Evolutionary conservation across 2,329 filamentous ascomycete genomes (phyloP).

Genomic region (Tolypocladium tundrense): DNA sequence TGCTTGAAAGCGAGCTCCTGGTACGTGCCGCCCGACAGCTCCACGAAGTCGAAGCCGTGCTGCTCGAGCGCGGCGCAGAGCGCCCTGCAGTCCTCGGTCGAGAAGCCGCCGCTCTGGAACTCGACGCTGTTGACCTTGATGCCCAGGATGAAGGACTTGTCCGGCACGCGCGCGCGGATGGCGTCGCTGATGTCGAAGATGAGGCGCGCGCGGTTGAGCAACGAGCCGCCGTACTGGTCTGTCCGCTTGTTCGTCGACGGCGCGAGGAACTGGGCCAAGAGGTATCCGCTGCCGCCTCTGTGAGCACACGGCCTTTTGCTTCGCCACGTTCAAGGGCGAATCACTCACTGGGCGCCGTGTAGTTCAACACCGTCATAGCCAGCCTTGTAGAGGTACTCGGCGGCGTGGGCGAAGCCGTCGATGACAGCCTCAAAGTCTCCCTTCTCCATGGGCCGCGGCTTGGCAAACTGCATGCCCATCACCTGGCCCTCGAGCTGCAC

Average conservation of each 20-base stretch:
- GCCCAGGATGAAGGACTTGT: constrained; percentile 29
- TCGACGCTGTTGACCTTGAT: constrained; percentile 50
- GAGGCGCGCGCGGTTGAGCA: constrained; percentile 33
- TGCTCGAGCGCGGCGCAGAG: constrained; percentile 37
- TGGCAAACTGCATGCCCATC: constrained; percentile 24
- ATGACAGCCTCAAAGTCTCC: constrained; percentile 47
- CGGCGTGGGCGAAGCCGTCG: constrained; percentile 50
- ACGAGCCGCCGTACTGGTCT: constrained; percentile 36
- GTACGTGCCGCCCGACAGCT: constrained; percentile 51
- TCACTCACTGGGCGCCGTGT: constrained; percentile 35
- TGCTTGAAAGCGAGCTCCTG: constrained; percentile 41
- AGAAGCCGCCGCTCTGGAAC: constrained; percentile 43
- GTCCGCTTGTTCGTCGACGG: constrained; percentile 38
- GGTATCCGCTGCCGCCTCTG: constrained; percentile 29
- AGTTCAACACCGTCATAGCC: constrained; percentile 46
- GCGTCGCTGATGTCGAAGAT: constrained; percentile 32
- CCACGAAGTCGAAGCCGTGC: constrained; percentile 45
- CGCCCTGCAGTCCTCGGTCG: constrained; percentile 38
- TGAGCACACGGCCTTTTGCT: neutral
- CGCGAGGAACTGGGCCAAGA: constrained; percentile 43
- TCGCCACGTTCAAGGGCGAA: neutral
- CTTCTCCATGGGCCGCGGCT: constrained; percentile 41
- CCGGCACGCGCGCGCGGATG: constrained; percentile 19
- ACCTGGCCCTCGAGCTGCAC: constrained; percentile 18
- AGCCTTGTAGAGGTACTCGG: constrained; percentile 50